Base-by-base conservation (phyloP, 495 filamentous ascomycete genomes). In the Penicillium steckii region DNA sequence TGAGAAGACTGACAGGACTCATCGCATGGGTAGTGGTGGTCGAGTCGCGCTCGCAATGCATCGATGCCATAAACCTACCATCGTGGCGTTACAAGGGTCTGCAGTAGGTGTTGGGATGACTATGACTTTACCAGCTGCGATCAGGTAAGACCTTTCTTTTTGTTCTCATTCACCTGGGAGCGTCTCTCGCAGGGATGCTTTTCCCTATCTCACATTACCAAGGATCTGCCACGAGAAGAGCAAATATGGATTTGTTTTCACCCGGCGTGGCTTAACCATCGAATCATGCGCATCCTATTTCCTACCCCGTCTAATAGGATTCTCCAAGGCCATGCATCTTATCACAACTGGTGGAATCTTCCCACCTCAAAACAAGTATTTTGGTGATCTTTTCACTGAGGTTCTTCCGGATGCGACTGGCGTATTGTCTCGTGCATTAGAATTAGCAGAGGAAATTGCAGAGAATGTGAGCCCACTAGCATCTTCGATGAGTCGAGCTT, bases 61-160 rank as follows among this genome's bases (percentile, higher is more conserved):
- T 61, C 53, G 68, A 48, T 86, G 82, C 66, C 69, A 67, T 43
- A 86, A 85, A 57, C 82, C 83, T 40, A 80, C 81, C 19, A 77
- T 86, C 55, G 81, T 70, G 10, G 83, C 83, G 3, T 68, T 85
- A 18, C 78, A 84, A 53, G 83, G 83, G 15, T 75, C 75, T 46
- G 83, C 83, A 13, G 83, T 84, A 1, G 83, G 82, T 8, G 72
- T 85, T 13, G 83, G 83, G 9, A 84, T 85, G 53, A 85, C 83
- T 23, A 81, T 84, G 79, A 82, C 79, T 8, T 69, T 86, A 10
- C 81, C 83, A 17, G 76, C 77, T 56, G 74, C 68, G 35, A 77
- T 85, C 43, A 67, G 82, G 58, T 54, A 54, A 33, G 44, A 19
- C 4, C 21, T 21, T 17, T 4, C 23, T n/a, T 30, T 38, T 18